A percentile compares a stretch with the other conserved stretches of the same genome.
phyloP scores from a whole-genome alignment of 176 grass and related monocot species.

The Secale cereale region DNA sequence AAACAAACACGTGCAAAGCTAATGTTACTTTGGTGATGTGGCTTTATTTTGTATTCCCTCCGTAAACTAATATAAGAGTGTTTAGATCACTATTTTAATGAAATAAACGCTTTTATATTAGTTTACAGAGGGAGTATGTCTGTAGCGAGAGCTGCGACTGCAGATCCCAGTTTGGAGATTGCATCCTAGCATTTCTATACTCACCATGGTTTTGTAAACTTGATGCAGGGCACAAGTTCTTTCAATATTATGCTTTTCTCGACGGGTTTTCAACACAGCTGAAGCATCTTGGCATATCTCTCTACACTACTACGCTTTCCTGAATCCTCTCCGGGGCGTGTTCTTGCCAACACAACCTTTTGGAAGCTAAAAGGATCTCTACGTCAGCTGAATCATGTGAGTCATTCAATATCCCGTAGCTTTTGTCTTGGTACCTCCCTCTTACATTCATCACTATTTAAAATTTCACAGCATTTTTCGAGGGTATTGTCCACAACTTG shows the following conservation, averaged over 20 bases:
- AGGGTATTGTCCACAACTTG: no score
- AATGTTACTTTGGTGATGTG: not conserved
- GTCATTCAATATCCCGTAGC: not conserved
- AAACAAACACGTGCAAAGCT: not conserved
- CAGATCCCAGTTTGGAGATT: not conserved
- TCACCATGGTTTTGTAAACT: not conserved
- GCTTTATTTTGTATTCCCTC: not conserved
- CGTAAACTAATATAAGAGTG: no score
- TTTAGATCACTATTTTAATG: no score
- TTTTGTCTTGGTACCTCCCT: no score
- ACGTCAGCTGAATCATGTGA: constrained; percentile 8
- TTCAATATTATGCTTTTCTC: not conserved
- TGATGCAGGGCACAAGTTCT: not conserved
- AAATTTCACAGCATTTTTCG: no score
- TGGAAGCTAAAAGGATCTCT: constrained; percentile 19
- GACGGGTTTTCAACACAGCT: not conserved
- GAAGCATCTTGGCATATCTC: not conserved
- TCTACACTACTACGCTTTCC: constrained; percentile 7
- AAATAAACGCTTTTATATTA: no score
- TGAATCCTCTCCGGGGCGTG: constrained; percentile 11
- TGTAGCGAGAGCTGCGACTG: not conserved
- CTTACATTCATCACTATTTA: no score
- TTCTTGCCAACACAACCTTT: constrained; percentile 2
- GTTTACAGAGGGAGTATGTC: no score
- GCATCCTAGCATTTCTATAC: not conserved